Conservation (phyloP, 768 basidiomycete species). For the Boletus subparvulus region DNA sequence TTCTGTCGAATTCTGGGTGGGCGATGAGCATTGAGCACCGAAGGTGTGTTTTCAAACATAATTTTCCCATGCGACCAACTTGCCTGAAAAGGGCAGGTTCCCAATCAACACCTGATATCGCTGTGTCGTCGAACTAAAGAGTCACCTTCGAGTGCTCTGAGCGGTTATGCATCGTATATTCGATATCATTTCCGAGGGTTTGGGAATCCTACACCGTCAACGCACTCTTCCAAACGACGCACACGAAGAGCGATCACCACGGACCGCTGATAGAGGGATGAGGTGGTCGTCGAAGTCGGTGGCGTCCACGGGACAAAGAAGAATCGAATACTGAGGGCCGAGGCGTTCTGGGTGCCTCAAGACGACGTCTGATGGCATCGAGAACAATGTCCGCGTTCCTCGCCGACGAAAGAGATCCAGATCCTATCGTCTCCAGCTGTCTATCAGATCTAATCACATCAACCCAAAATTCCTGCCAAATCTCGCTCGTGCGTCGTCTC, state of each 20-base stretch:
- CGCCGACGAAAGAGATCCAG: conserved; percentile 1
- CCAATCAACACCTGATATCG: too few relatives aligned
- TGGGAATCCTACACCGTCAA: not conserved
- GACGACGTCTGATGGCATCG: not conserved
- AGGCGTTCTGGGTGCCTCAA: not conserved
- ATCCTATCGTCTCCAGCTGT: not conserved
- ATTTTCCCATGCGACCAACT: too few relatives aligned
- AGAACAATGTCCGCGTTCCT: conserved; percentile 16
- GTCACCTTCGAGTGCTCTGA: not conserved
- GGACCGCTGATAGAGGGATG: not conserved
- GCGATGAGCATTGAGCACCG: too few relatives aligned
- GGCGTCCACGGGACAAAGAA: conserved; percentile 8
- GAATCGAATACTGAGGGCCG: not conserved
- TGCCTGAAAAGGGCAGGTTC: too few relatives aligned
- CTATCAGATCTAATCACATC: conserved; percentile 6
- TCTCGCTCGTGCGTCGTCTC: not conserved
- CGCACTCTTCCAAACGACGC: not conserved
- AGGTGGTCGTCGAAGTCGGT: conserved; percentile 11
- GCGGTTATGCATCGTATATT: not conserved
- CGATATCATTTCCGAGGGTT: conserved; percentile 15
- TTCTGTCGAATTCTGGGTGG: too few relatives aligned
- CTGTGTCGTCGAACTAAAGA: not conserved
- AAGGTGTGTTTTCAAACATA: too few relatives aligned
- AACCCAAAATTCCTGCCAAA: not conserved
- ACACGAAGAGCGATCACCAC: conserved; percentile 12